Percentiles rank a stretch among this genome's conserved stretches.
Conservation (phyloP, 192 early-diverging fungal genomes). For the Entomortierella lignicola region DNA sequence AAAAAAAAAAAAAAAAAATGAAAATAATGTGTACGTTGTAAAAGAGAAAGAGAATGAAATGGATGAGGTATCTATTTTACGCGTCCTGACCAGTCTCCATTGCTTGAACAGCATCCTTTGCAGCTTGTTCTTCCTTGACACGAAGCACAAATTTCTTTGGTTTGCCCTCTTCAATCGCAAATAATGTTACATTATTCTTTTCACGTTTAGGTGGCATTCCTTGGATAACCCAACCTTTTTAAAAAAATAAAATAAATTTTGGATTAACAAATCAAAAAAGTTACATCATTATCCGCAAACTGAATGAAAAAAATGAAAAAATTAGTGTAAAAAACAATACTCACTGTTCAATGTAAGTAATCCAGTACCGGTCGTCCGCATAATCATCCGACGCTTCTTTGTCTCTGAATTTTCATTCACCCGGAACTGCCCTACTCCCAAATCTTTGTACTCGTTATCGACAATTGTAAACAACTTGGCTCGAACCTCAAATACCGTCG, state of each 20-base stretch:
- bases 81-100: slow-evolving; percentile 4
- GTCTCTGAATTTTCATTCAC: slow-evolving; percentile 20
- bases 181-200: slow-evolving; percentile 19
- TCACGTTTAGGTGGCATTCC: slow-evolving; percentile 17
- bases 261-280: too few species aligned
- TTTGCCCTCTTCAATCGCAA: slow-evolving; percentile 28
- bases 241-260: slow-evolving; percentile 6
- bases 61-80: slow-evolving; percentile 1
- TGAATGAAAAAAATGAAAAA: not conserved
- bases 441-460: slow-evolving; percentile 1
- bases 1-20: too few species aligned
- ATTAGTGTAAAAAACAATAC: not conserved
- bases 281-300: too few species aligned
- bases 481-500: slow-evolving; percentile 22
- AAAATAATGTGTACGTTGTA: too few species aligned
- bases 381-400: slow-evolving; percentile 31
- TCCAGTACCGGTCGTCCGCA: slow-evolving; percentile 19
- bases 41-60: not conserved
- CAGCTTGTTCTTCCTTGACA: slow-evolving; percentile 31
- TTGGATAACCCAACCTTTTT: slow-evolving; percentile 33
- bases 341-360: slow-evolving; percentile 24
- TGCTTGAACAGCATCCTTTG: slow-evolving; percentile 6
- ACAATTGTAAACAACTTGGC: slow-evolving; percentile 19
- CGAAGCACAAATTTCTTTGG: slow-evolving; percentile 22
- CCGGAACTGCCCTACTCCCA: slow-evolving; percentile 40